A percentile compares a stretch with the other conserved stretches of the same genome.
These are phyloP conservation scores for Aureobasidium melanogenum DNA, from an alignment of 2,329 filamentous ascomycete species.

Conservation along the genomic window DNA sequence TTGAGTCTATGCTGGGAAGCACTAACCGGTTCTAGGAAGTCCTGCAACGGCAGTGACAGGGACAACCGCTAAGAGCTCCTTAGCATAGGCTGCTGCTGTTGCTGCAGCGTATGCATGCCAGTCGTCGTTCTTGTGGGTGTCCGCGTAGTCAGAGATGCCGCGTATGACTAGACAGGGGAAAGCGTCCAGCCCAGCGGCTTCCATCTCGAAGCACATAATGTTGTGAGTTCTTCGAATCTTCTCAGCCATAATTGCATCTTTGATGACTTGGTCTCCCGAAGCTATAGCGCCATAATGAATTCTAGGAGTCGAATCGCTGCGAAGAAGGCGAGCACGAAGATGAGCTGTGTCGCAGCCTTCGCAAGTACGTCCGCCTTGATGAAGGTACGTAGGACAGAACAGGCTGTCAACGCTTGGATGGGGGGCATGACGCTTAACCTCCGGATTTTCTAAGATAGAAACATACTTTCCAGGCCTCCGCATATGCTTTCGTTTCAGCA, in stretches of 20 bases:
- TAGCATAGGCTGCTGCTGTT: conserved; percentile 20
- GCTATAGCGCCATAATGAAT: conserved; percentile 17
- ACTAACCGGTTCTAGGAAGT: background rate
- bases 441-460: background rate
- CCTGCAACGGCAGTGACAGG: background rate
- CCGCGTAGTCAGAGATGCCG: conserved; percentile 16
- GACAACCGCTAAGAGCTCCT: background rate
- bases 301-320: background rate
- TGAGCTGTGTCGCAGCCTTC: background rate
- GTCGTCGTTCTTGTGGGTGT: conserved; percentile 23
- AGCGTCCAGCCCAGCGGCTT: conserved; percentile 13
- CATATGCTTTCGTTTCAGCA: conserved; percentile 18
- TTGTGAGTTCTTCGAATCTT: background rate
- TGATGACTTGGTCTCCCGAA: conserved; percentile 14
- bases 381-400: background rate
- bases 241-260: conserved; percentile 9
- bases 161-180: conserved; percentile 19
- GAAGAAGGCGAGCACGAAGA: background rate
- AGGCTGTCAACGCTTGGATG: background rate
- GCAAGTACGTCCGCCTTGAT: background rate
- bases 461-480: background rate
- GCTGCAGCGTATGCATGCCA: conserved; percentile 26
- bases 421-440: background rate
- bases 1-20: background rate
- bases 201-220: conserved; percentile 15